A percentile compares a stretch with the other conserved stretches of the same genome.
Conservation (phyloP, 306 rosid genomes). For the Albizia julibrissin region DNA sequence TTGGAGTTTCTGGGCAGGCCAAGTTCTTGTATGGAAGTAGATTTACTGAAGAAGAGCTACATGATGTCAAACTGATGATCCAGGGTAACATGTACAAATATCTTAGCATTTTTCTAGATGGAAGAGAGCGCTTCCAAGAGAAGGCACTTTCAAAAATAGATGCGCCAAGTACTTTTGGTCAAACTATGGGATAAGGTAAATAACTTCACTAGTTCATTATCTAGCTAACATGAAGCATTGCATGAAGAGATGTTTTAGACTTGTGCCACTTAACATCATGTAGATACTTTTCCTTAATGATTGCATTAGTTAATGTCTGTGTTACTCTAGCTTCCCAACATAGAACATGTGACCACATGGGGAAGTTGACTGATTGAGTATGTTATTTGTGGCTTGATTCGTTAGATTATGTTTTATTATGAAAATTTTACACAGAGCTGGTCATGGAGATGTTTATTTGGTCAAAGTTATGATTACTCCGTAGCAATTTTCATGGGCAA, state of each 20-base stretch:
- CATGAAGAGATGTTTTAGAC: not conserved
- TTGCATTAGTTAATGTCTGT: constrained; percentile 12
- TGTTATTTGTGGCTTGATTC: constrained; percentile 3
- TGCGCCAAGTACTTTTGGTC: constrained; percentile 48
- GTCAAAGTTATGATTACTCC: not conserved
- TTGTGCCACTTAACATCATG: not conserved
- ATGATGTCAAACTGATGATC: constrained; percentile 88
- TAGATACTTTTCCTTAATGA: constrained; percentile 12
- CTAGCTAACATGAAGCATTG: not conserved
- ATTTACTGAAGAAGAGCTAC: constrained; percentile 71
- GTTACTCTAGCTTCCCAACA: not conserved
- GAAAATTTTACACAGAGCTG: not conserved
- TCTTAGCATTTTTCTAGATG: constrained; percentile 96
- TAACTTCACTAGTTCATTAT: constrained; percentile 1
- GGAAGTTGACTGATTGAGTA: not conserved
- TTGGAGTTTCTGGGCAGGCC: constrained; percentile 62
- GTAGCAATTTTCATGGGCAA: not conserved
- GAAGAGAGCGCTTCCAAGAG: constrained; percentile 97
- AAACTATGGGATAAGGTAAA: constrained; percentile 55
- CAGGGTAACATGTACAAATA: constrained; percentile 95
- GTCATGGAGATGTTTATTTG: not conserved
- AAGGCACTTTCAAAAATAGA: constrained; percentile 61
- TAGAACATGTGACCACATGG: not conserved
- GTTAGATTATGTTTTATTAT: not conserved
- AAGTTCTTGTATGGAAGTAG: constrained; percentile 85